Conservation (phyloP, 768 basidiomycete genomes). For the Leccinellum albellum region DNA sequence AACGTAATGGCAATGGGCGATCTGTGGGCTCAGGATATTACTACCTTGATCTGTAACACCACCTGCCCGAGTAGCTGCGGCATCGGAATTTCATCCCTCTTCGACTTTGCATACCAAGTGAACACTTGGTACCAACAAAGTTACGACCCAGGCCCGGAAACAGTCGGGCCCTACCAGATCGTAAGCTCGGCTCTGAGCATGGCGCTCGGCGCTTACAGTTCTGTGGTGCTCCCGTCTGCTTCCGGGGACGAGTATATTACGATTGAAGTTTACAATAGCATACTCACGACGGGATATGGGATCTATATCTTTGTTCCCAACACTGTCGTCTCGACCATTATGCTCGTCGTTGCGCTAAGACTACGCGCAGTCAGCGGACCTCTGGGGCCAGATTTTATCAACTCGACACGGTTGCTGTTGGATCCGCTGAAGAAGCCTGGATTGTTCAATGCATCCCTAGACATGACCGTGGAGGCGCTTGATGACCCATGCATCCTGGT, state of each 20-base stretch:
- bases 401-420: constrained; percentile 11
- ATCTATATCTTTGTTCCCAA: constrained; percentile 4
- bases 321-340: constrained; percentile 6
- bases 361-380: not conserved
- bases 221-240: not conserved
- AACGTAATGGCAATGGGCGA: constrained; percentile 2
- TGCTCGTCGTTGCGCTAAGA: constrained; percentile 4
- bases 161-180: not conserved
- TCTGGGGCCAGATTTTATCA: constrained; percentile 7
- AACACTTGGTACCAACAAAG: not conserved
- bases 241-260: not conserved
- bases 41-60: constrained; percentile 12
- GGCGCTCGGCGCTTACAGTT: constrained; percentile 8
- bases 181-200: constrained; percentile 5
- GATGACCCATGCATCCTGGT: constrained; percentile 6
- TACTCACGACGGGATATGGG: not conserved
- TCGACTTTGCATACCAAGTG: constrained; percentile 2
- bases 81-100: not conserved
- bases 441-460: constrained; percentile 8
- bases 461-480: not conserved
- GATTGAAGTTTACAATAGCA: not conserved
- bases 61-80: not conserved
- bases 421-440: constrained; percentile 8
- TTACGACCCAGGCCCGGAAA: too few relatives aligned
- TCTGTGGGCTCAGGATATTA: constrained; percentile 18